Evolutionary conservation across 2,329 filamentous ascomycete genomes (phyloP), one percentile per base, ranked within the genome.

Genomic region (Xylaria arbuscula): DNA sequence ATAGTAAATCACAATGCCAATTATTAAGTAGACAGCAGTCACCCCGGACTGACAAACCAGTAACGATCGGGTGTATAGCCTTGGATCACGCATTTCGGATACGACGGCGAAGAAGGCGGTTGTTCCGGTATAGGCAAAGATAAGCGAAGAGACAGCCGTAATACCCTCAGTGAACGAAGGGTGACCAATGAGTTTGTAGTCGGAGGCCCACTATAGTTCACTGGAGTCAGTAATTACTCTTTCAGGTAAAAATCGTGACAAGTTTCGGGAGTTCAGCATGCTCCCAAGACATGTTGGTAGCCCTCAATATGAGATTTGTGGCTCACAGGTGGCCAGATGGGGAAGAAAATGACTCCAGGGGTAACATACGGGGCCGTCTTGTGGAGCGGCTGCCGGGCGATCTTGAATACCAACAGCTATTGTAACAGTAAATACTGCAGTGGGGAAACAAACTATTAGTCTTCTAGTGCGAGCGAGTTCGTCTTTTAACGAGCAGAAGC

Each of bases 111-210:
- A 80, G 67, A 78, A 81, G 19, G 75, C 78, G 0, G 80, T 76
- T 0, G 79, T 79, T 22, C 79, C 80, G 7, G 78, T 76, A 57
- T 77, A 82, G 5, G 81, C 76, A 56, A 82, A 82, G 40, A 82
- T 72, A 8, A 80, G 66, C 2, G 76, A 70, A 0, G 78, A 76
- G 34, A 79, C 59, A 24, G 79, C 77, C 0, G 77, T 63, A 24
- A 80, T 72, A 10, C 71, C 79, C 4, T 78, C 62, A 3, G 72
- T 56, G 57, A 81, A 81, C 34, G 70, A 70, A 2, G 80, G 78
- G 4, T 62, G 71, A 42, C 71, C 72, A 74, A 74, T 73, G 55
- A 77, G 72, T 55, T 77, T 74, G 55, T 68, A 79, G 69, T 78
- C 75, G 10, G 76, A 75, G 1, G 63, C 28, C 76, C 76, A 78